phyloP scores from a whole-genome alignment of 306 rosid genomes.

The Sphenostylis stenocarpa region DNA sequence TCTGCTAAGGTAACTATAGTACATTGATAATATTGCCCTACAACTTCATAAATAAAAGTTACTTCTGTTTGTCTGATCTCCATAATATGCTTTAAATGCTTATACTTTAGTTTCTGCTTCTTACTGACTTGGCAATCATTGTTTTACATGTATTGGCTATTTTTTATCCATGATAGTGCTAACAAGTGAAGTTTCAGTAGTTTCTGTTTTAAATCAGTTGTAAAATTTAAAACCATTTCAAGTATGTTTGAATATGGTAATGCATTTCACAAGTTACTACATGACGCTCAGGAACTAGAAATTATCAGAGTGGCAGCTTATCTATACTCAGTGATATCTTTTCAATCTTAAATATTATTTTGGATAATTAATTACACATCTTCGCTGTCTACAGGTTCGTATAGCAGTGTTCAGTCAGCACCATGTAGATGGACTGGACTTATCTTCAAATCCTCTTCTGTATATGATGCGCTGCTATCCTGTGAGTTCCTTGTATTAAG shows the following conservation, averaged over 20 bases:
- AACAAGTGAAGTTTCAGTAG: neutral
- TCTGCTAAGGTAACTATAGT: constrained; percentile 83
- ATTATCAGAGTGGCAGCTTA: neutral
- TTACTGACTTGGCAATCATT: constrained; percentile 8
- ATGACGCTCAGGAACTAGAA: neutral
- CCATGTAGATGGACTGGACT: constrained; percentile 96
- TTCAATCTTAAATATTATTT: constrained; percentile 32
- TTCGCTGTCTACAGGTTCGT: constrained; percentile 68
- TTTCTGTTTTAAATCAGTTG: constrained; percentile 23
- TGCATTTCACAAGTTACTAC: neutral
- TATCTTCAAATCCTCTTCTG: constrained; percentile 91
- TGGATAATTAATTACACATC: constrained; percentile 12
- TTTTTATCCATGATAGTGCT: neutral
- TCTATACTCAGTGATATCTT: constrained; percentile 12
- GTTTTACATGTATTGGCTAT: constrained; percentile 7
- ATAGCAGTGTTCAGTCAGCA: constrained; percentile 99
- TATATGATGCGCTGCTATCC: constrained; percentile 99
- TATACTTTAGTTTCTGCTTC: constrained; percentile 23
- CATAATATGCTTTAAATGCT: constrained; percentile 9
- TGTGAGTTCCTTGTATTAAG: constrained; percentile 56
- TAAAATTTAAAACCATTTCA: neutral
- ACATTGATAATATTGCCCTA: neutral
- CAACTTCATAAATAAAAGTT: neutral
- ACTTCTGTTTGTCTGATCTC: constrained; percentile 15
- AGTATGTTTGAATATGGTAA: neutral